Base-by-base conservation (phyloP, 176 grass and related monocot species). In the Leersia perrieri region DNA sequence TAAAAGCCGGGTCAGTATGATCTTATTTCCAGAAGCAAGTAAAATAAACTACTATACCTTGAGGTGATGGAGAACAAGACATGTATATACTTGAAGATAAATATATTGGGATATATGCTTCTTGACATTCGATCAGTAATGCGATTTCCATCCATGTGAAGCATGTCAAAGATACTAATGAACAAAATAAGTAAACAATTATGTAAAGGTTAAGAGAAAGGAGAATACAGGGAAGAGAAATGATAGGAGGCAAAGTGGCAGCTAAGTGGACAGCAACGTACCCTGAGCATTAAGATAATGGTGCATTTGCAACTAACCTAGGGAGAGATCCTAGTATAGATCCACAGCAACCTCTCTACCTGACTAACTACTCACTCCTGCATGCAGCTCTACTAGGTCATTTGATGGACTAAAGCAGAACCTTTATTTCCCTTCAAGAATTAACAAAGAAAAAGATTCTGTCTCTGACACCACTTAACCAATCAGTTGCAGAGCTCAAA, bases 251-350 rank as follows among this genome's bases (percentile, higher is more conserved):
- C 74, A 76, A 80, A 67, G 40, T 57, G 77, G 65, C 64, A 72
- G 40, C 58, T 66, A 38, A 77, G 81, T 80, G 81, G 80, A 72
- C 76, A 76, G 57, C 80, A 80, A 66, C 53, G 53, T 58, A 58
- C 57, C 70, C 70, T 58, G 75, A 40, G 53, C 70, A 75, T 76
- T 76, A 83, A 75, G 33, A 80, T 85, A 83, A 45, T 80, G 76
- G 63, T 84, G 76, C 81, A 80, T 84, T 83, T 80, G 76, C 87
- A 84, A 80, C 87, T 76, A 85, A 72, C 65, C 70, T 85, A 76
- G 65, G 65, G 71, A 27, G 16, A 66, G 77, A 85, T 81, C 71
- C 77, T 77, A 58, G 32, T 16, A 76, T 81, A 81, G 61, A 83
- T 84, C 68, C 75, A 84, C 47, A 61, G 62, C 81, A 80, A 25